A percentile compares a stretch with the other conserved stretches of the same genome.
Evolutionary conservation across 139 green algal genomes (phyloP).

Genomic region (Deuterostichococcus epilithicus): DNA sequence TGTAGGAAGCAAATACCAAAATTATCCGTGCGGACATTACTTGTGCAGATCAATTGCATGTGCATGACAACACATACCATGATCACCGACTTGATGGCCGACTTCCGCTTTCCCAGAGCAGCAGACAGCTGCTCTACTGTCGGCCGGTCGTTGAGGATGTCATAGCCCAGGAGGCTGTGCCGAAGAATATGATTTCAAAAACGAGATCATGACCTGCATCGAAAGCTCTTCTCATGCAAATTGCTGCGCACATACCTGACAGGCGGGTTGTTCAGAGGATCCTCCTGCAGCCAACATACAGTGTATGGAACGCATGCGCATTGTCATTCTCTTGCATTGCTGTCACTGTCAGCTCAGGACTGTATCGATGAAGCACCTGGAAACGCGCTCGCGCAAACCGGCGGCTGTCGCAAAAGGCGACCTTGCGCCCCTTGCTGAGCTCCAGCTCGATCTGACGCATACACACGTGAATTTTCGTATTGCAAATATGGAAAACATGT

Average conservation of each 20-base stretch:
- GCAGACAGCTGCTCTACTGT: slow-evolving; percentile 35
- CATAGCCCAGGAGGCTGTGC: slow-evolving; percentile 3
- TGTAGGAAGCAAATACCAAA: neutral
- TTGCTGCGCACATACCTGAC: slow-evolving; percentile 58
- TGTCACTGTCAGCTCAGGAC: neutral
- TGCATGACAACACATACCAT: too few species aligned
- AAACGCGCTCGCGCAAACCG: slow-evolving; percentile 56
- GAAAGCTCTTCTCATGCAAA: slow-evolving; percentile 8
- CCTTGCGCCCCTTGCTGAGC: slow-evolving; percentile 46
- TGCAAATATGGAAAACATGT: too few species aligned
- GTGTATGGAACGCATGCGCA: neutral
- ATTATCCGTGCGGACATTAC: neutral
- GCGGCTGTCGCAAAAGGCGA: slow-evolving; percentile 72
- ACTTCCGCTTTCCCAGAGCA: slow-evolving; percentile 21
- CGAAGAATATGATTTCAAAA: neutral
- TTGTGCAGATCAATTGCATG: neutral
- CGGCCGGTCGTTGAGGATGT: slow-evolving; percentile 21
- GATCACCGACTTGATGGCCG: slow-evolving; percentile 64
- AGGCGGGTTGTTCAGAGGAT: slow-evolving; percentile 35
- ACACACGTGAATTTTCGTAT: too few species aligned
- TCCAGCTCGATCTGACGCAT: slow-evolving; percentile 56
- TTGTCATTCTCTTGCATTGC: neutral
- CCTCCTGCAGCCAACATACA: slow-evolving; percentile 4
- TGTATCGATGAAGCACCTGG: neutral
- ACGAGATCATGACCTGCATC: neutral